Conservation (phyloP, 2,329 filamentous ascomycete genomes). For the Lachnellula cervina region DNA sequence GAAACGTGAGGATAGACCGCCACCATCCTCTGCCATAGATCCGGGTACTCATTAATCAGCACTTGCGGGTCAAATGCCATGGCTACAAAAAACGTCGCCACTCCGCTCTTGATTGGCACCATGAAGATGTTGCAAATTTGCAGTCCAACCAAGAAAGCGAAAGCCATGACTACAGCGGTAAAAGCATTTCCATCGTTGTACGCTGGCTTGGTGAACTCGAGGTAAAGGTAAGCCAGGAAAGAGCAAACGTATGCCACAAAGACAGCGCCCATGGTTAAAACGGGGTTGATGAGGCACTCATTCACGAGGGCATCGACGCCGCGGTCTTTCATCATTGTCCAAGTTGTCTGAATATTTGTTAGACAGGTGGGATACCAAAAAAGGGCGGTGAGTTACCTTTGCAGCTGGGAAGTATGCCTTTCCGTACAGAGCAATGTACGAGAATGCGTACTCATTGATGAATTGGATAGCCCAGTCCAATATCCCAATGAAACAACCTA, state of each 20-base stretch:
- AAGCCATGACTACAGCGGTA: constrained; percentile 75
- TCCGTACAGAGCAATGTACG: constrained; percentile 88
- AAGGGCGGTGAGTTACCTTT: constrained; percentile 51
- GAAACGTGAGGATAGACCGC: constrained; percentile 80
- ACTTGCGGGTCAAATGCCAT: constrained; percentile 65
- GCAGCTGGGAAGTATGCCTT: constrained; percentile 82
- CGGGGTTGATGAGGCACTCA: constrained; percentile 40
- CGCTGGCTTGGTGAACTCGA: constrained; percentile 71
- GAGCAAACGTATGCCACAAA: constrained; percentile 82
- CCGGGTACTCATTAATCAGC: constrained; percentile 73
- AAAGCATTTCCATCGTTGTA: constrained; percentile 68
- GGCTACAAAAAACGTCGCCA: constrained; percentile 88
- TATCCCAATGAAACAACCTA: constrained; percentile 71
- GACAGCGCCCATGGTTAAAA: constrained; percentile 68
- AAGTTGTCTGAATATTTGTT: constrained; percentile 29
- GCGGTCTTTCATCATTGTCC: constrained; percentile 78
- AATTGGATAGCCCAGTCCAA: constrained; percentile 85
- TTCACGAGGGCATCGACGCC: constrained; percentile 88
- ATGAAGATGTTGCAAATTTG: constrained; percentile 89
- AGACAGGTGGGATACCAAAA: not conserved
- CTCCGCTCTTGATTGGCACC: constrained; percentile 79
- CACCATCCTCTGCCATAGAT: constrained; percentile 75
- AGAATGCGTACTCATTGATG: constrained; percentile 88
- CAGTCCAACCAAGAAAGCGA: constrained; percentile 82
- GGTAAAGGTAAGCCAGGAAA: constrained; percentile 80